Base-by-base conservation (phyloP, 2,329 filamentous ascomycete species). In the Cordyceps fumosorosea region DNA sequence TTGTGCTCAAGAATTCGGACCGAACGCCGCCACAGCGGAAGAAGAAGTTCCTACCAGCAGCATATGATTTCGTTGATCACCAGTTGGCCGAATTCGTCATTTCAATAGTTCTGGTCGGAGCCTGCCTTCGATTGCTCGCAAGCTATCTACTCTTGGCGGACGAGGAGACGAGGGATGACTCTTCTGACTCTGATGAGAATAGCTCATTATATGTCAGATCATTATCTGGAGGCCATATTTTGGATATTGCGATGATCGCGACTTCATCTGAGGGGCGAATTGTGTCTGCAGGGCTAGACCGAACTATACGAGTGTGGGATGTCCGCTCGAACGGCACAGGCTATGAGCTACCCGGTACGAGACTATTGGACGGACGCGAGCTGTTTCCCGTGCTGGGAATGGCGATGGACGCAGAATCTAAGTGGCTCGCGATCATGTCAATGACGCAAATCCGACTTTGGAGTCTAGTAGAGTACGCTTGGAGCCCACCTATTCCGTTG, bases 121-220 rank as follows among this genome's bases (percentile, higher is more conserved):
- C 85, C 10, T 83, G 83, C 20, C 82, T 93, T 29, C 85, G 85
- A 2, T 74, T 92, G 8, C 77, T 93, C 8, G 90, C 90, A 78
- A 90, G 87, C 65, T 90, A 89, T 67, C 77, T 93, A 6, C 76
- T 93, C 0, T 89, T 85, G 82, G 86, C 87, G 63, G 85, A 88
- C 60, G 75, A 81, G 62, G 78, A 80, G 1, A 75, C 76, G 7
- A 76, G 81, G 10, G 75, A 79, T 5, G 77, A 81, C 7, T 75
- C 71, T 0, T 75, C 78, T n/a, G 76, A 80, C 34, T 74, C 78
- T 24, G 54, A 54, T 2, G 51, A 51, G 1, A 66, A 63, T 29
- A 78, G 83, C 0, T 74, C 82, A 1, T 73, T 93, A 14, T 82
- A 81, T 0, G 78, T 90, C 53, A 82, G 81, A 56, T 85, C 84